Percentiles rank a stretch among this genome's conserved stretches.
Evolutionary conservation across 345 rosid genomes (phyloP).

Genomic region (Brassica carinata): DNA sequence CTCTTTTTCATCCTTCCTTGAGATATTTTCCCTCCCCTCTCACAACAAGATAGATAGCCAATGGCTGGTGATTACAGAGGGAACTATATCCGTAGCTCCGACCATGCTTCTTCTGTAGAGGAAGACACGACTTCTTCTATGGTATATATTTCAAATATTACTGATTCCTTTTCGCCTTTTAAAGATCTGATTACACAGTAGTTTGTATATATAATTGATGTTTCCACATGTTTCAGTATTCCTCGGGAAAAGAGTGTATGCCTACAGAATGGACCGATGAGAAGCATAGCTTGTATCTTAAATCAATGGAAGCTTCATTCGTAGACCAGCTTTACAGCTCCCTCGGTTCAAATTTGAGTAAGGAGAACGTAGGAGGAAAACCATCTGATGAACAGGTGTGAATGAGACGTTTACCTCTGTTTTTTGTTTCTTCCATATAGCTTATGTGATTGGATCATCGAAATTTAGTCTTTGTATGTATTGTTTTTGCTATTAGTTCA

Average conservation of each 20-base stretch:
- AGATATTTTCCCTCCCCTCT: background rate
- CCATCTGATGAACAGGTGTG: slow-evolving; percentile 66
- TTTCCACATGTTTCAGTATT: slow-evolving; percentile 40
- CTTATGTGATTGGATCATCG: background rate
- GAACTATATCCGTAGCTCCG: background rate
- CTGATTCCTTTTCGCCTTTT: background rate
- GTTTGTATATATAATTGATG: background rate
- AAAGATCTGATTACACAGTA: background rate
- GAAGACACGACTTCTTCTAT: background rate
- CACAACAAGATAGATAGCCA: background rate
- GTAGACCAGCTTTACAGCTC: slow-evolving; percentile 68
- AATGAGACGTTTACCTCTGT: background rate
- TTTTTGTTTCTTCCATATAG: background rate
- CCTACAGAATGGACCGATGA: slow-evolving; percentile 82
- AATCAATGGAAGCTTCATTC: slow-evolving; percentile 93
- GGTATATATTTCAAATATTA: background rate
- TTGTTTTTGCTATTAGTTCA: slow-evolving; percentile 48
- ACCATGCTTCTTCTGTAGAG: background rate
- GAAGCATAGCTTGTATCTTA: slow-evolving; percentile 83
- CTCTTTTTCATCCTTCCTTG: background rate
- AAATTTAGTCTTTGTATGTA: slow-evolving; percentile 8
- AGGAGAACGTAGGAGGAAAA: slow-evolving; percentile 37
- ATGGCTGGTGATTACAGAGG: background rate
- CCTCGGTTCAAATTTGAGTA: slow-evolving; percentile 41
- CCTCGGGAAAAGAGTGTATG: slow-evolving; percentile 38